Evolutionary conservation across 1,284 basidiomycete genomes (phyloP).

Genomic region (Trametes hirsuta): DNA sequence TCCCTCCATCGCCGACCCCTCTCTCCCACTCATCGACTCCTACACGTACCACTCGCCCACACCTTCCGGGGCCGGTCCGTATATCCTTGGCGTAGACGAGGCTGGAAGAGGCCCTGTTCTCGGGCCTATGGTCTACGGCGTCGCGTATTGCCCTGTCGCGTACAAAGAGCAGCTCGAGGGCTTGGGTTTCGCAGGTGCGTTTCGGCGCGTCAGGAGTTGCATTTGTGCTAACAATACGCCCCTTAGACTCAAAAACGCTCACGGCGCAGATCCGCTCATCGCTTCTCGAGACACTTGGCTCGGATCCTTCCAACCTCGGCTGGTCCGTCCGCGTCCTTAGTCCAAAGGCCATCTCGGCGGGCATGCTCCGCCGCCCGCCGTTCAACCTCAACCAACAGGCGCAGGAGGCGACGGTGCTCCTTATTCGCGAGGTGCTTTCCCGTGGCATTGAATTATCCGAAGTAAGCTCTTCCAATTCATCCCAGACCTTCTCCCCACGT

Average conservation of each 20-base stretch:
- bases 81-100: conserved; percentile 95
- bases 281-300: conserved; percentile 63
- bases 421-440: conserved; percentile 85
- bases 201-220: background rate
- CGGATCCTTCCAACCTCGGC: conserved; percentile 68
- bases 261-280: conserved; percentile 72
- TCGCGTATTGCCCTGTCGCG: conserved; percentile 87
- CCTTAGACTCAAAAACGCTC: conserved; percentile 88
- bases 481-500: background rate
- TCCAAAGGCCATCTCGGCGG: conserved; percentile 89
- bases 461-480: conserved; percentile 42
- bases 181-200: conserved; percentile 87
- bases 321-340: conserved; percentile 88
- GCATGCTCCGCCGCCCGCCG: conserved; percentile 87
- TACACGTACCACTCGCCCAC: conserved; percentile 84
- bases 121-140: conserved; percentile 94
- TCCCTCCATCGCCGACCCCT: conserved; percentile 38
- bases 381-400: conserved; percentile 93
- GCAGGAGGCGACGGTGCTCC: conserved; percentile 86
- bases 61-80: conserved; percentile 67
- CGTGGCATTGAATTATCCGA: conserved; percentile 84
- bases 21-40: conserved; percentile 57
- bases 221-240: background rate
- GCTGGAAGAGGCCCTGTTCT: conserved; percentile 94
- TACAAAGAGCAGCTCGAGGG: conserved; percentile 78